Evolutionary conservation across 2,329 filamentous ascomycete genomes (phyloP), one percentile per base, ranked within the genome.

Genomic region (Sporothrix curviconia): DNA sequence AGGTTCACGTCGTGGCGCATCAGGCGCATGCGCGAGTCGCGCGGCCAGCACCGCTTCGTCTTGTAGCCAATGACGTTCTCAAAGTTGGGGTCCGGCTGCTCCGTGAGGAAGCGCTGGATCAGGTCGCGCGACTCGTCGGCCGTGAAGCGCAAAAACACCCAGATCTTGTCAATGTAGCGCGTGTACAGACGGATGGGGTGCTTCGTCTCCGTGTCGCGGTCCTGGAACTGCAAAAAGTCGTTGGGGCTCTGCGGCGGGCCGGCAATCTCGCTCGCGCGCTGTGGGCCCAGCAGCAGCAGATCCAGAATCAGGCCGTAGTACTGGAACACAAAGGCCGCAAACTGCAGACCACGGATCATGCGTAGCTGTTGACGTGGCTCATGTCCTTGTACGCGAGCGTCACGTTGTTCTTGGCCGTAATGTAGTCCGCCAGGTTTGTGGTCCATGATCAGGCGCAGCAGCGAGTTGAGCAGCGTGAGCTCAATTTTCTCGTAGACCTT

Each of bases 401-500:
- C 12, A 99, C 94, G 68, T 99, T 99, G 78, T 99, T 99, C 82
- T 99, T 99, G 37, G 92, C 91, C 1, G 92, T 96, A 68, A 99
- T 99, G 74, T 99, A 99, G 71, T 99, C 95, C 5, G 94, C 94
- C 75, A 99, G 75, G 71, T 99, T n/a, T 99, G 79, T 99, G 94
- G 67, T 99, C 95, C 95, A 99, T 99, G 70, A 99, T 96, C 64
- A 99, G 75, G 49, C 94, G 84, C 51, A 99, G 79, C 32, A 99
- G 80, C 59, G 92, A 89, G 74, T 99, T 99, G 65, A 99, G 82
- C 58, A 99, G 78, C 0, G 94, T 99, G 61, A 99, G 76, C 75
- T 99, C 94, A 61, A 99, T 96, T 81, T 99, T 99, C 76, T 99
- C 94, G 64, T 99, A 99, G 46, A 99, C 92, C 74, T 99, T 99